Evolutionary conservation across 2,329 filamentous ascomycete species (phyloP).

Genomic region (Hymenoscyphus fraxineus): DNA sequence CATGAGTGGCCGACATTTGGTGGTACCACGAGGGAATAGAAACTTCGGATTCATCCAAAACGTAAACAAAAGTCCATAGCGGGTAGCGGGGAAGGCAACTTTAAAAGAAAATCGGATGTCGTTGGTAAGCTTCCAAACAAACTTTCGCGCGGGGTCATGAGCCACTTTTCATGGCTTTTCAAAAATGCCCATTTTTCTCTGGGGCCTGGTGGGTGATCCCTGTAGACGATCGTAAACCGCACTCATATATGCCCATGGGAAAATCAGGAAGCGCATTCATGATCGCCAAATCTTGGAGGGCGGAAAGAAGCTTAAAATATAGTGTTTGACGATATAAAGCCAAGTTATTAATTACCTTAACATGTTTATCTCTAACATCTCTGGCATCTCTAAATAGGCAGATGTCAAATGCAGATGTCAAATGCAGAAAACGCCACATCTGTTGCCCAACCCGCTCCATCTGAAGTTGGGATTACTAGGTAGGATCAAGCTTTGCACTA

Average conservation of each 20-base stretch:
- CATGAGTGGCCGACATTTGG: no score
- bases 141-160: conserved; percentile 2
- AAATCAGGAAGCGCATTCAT: background rate
- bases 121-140: background rate
- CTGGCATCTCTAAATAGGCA: no score
- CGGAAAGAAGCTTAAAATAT: background rate
- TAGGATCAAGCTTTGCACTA: no score
- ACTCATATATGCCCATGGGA: background rate
- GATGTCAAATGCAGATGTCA: no score
- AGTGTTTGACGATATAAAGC: background rate
- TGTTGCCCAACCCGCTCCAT: no score
- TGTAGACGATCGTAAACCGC: background rate
- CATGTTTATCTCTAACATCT: no score
- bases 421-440: no score
- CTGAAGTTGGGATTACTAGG: no score
- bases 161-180: background rate
- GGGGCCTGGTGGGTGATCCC: background rate
- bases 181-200: background rate
- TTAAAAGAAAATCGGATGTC: background rate
- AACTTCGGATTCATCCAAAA: no score
- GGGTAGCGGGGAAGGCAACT: background rate
- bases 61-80: no score
- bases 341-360: no score
- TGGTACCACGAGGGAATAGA: no score
- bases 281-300: background rate